Percentiles rank a stretch among this genome's conserved stretches.
Conservation (phyloP, 305 asterid genomes). For the Euphrasia arctica region DNA sequence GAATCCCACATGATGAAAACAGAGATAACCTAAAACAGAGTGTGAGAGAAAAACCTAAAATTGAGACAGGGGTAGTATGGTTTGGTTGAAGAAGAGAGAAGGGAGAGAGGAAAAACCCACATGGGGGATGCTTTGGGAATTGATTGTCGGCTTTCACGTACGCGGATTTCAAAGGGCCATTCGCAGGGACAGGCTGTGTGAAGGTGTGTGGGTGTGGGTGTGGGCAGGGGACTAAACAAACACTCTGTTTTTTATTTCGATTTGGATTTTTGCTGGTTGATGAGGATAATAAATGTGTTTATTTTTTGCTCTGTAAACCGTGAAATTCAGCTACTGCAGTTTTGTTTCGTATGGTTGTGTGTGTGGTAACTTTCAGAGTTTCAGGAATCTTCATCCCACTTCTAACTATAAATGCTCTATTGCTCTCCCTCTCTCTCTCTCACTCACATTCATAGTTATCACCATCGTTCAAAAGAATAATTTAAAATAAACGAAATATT, state of each 20-base stretch:
- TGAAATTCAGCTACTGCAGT: neutral
- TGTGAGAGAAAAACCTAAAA: neutral
- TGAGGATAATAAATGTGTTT: no score
- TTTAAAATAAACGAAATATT: no score
- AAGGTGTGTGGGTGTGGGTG: slow-evolving; percentile 31
- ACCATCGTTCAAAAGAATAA: no score
- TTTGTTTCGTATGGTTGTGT: no score
- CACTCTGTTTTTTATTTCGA: slow-evolving; percentile 40
- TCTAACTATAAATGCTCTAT: no score
- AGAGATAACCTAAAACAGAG: neutral
- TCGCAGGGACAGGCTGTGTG: slow-evolving; percentile 53
- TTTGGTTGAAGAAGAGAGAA: no score
- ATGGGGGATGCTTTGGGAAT: slow-evolving; percentile 37
- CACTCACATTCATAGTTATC: no score
- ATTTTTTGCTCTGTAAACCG: slow-evolving; percentile 21
- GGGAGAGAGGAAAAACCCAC: no score
- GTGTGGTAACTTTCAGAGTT: no score
- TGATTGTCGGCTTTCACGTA: slow-evolving; percentile 45
- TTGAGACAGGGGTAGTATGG: neutral
- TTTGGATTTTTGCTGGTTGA: no score
- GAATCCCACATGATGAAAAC: slow-evolving; percentile 71
- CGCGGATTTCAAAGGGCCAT: neutral
- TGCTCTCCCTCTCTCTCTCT: no score
- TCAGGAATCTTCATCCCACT: no score
- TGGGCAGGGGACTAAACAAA: slow-evolving; percentile 43